Evolutionary conservation across 805 yeast species (phyloP), one percentile per base, ranked within the genome.

Genomic region (Myxozyma geophila): DNA sequence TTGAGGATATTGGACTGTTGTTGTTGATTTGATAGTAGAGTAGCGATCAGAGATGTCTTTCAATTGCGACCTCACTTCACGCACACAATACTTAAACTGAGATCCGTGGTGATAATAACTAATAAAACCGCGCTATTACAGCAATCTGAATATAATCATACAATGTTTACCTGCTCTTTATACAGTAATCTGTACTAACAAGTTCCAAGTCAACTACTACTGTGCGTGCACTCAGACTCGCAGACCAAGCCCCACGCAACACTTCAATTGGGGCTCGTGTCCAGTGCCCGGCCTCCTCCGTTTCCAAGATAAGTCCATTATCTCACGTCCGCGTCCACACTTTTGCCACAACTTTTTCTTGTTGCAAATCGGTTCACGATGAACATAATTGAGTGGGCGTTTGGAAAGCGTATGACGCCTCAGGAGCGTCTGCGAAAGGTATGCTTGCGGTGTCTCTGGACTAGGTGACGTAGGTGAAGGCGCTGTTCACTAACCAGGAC

Each of bases 341-440:
- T 15, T 37, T 10, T 15, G 19, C 35, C 51, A 37, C n/a, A 33
- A 36, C 40, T 10, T 40, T 23, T 19, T 28, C 23, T 6, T 28
- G 12, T 44, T 33, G 46, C 48, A 33, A 6, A n/a, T 48, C 3
- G 7, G 5, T 3, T 37, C 44, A 37, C 36, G 33, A 85, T 86
- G 89, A 83, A 84, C 71, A 74, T 88, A 71, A 84, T 95, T 69
- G 96, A 92, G 73, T 95, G 98, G 98, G 91, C 90, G 35, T 95
- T 95, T 78, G 99, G 99, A 9, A 90, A 91, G 81, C 85, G 88
- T 74, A 79, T 89, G 67, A 91, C 98, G 54, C 98, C 99, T 10
- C 98, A 92, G 74, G 99, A 95, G 78, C 83, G 92, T 75, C 84
- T 95, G 74, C 86, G 98, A 67, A 93, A 86, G 72, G 83, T 80